Base-by-base conservation (phyloP, 805 yeast genomes). In the Diddensiella caesifluorescens region DNA sequence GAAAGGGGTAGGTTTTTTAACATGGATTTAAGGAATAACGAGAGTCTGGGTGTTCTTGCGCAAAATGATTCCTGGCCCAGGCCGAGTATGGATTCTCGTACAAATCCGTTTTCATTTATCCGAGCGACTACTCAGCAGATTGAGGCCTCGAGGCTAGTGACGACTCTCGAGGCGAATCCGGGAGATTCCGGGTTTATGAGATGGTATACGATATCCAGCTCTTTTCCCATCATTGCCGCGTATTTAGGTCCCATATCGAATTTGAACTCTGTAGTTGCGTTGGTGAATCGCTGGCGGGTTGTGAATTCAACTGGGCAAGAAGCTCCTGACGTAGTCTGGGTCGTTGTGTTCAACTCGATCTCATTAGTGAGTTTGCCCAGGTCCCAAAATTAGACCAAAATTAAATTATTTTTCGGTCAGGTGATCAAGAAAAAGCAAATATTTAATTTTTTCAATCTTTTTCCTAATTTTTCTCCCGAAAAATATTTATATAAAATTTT, bases 171-270 rank as follows among this genome's bases (percentile, higher is more conserved):
- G 7, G 15, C 33, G 5, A 27, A 34, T 6, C 46, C 46, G 7
- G 46, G 46, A 4, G 39, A 42, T 13, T 20, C 10, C 22, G 39
- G 42, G 25, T 42, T 42, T 33, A 21, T 42, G 25, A 9, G 3
- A 13, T 85, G 94, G 92, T 82, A 81, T 50, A 53, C 72, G 10
- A 60, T 80, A 0, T 78, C 89, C 2, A 72, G 82, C 2, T 79
- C 79, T 50, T 71, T 85, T 49, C 95, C 95, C 0, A 70, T 86
- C 20, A 57, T 81, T 5, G 79, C 89, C 1, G 87, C 90, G 4
- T 83, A 90, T 50, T 53, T 80, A 27, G 94, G 92, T 0, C 95
- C 95, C 0, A 52, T 86, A 21, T 79, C 90, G 4, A 84, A 84
- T 51, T 73, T 83, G 70, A 70, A 79, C 31, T 81, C 90, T 0